Evolutionary conservation across 805 yeast genomes (phyloP), one percentile per base, ranked within the genome.

Genomic region (Ogataea sp.): DNA sequence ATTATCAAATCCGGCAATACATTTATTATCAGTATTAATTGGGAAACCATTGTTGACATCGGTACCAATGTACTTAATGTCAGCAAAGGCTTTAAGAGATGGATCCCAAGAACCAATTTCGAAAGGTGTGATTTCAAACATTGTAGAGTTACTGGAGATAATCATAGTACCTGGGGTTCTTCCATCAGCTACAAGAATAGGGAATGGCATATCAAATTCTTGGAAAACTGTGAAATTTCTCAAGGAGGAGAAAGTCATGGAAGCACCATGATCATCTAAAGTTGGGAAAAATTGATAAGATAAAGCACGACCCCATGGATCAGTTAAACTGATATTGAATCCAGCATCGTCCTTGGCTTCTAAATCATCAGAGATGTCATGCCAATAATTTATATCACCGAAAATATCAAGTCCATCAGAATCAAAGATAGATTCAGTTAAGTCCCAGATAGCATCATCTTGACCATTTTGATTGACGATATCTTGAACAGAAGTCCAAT

Each of bases 21-120:
- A 88, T 15, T 49, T 20, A 3, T 48, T 48, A 10, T 56, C 52
- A 13, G 62, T 61, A 31, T 50, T 44, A 6, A 52, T 50, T 9
- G 86, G 80, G 17, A 53, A 45, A 31, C 96, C 96, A 43, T 76
- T 67, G 20, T 67, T 51, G 27, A 82, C 70, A 18, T 70, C 58
- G 1, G 94, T 70, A 9, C 96, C 96, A 36, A 84, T 57, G 54
- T 82, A 86, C 57, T 77, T 71, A 34, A 76, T 60, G 43, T 82
- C 80, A 11, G 79, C 67, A 58, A 88, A 87, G 3, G 81, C 63
- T 40, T 71, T 66, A 39, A 84, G 60, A 1, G 81, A 65, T 13
- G 86, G 83, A 54, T 88, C 96, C 95, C 95, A 87, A 4, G 94
- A 79, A 13, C 96, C 96, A 52, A 87, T 61, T 54, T 81, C 84